Conservation (phyloP, 495 filamentous ascomycete species). For the Cairneyella variabilis region DNA sequence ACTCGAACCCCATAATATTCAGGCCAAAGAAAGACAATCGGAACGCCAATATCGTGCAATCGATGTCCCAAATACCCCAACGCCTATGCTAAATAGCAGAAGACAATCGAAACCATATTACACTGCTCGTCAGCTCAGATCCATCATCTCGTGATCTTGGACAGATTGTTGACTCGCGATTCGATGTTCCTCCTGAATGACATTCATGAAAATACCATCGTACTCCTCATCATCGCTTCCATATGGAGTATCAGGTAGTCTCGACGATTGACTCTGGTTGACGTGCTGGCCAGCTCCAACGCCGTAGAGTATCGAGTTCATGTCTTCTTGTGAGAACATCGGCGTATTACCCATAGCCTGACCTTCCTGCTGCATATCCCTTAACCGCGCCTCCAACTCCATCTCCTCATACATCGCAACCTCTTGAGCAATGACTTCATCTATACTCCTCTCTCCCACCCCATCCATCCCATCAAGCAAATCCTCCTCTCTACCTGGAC, state of each 20-base stretch:
- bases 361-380: conserved; percentile 1
- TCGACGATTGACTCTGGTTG: too few species aligned
- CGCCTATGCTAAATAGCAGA: conserved; percentile 21
- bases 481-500: conserved; percentile 38
- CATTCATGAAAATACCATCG: conserved; percentile 55
- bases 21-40: not conserved
- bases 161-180: conserved; percentile 12
- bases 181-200: conserved; percentile 35
- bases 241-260: conserved; percentile 22
- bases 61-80: conserved; percentile 11
- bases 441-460: conserved; percentile 1
- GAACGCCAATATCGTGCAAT: conserved; percentile 8
- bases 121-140: conserved; percentile 18
- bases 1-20: not conserved
- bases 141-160: conserved; percentile 22
- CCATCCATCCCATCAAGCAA: conserved; percentile 49
- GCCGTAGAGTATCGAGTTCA: not conserved
- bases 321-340: not conserved
- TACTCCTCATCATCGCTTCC: conserved; percentile 45
- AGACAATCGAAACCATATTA: not conserved
- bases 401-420: conserved; percentile 51
- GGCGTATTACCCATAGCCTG: conserved; percentile 1
- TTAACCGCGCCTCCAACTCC: conserved; percentile 51
- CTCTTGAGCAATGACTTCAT: conserved; percentile 36
- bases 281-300: not conserved